These are phyloP conservation scores for Calophaca sinica DNA, from an alignment of 306 rosid species.

Conservation along the genomic window DNA sequence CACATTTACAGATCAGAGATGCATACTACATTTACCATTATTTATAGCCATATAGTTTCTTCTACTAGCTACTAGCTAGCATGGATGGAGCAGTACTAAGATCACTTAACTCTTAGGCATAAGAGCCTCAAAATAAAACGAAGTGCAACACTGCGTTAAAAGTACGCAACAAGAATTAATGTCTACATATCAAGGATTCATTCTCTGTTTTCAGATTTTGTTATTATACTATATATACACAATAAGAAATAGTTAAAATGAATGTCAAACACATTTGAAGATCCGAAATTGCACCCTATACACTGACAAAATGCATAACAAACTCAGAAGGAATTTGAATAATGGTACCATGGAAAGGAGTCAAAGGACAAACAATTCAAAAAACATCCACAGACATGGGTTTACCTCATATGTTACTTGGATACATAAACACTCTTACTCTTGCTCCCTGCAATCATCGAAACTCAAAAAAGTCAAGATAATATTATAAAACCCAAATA, in stretches of 20 bases:
- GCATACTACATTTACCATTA: background rate
- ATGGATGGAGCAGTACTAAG: background rate
- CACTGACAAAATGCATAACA: no score
- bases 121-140: background rate
- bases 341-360: background rate
- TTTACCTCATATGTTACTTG: constrained; percentile 86
- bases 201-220: background rate
- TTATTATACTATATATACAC: background rate
- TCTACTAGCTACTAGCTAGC: background rate
- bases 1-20: background rate
- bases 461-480: constrained; percentile 30
- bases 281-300: background rate
- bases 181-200: background rate
- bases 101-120: background rate
- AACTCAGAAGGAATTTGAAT: background rate
- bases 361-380: background rate
- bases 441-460: constrained; percentile 69
- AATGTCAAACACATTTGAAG: background rate
- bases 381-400: background rate
- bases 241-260: background rate
- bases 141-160: background rate
- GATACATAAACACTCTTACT: constrained; percentile 93
- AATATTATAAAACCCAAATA: background rate
- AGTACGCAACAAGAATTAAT: background rate
- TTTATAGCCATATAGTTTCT: background rate